Conservation (phyloP, 371 early-diverging fungal species). For the Mortierella sp. region DNA sequence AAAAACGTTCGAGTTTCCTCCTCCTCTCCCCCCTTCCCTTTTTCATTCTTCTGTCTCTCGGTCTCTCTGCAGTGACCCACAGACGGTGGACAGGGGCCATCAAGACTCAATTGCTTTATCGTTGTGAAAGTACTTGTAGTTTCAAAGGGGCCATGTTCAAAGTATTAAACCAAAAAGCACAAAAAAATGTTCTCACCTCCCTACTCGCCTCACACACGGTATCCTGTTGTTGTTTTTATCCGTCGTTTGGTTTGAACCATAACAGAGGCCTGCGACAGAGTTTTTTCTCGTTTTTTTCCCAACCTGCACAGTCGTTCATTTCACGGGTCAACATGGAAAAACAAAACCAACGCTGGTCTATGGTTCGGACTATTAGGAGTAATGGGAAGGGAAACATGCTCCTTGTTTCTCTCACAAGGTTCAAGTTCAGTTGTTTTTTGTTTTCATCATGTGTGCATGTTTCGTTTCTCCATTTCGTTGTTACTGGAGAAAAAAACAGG, state of each 20-base stretch:
- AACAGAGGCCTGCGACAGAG: too few relatives aligned
- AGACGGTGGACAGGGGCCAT: background rate
- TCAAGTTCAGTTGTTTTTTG: background rate
- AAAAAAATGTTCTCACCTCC: conserved; percentile 5
- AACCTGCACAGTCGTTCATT: background rate
- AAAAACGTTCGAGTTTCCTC: background rate
- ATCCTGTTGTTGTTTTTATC: background rate
- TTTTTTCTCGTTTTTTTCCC: background rate
- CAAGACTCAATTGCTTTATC: background rate
- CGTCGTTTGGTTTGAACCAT: background rate
- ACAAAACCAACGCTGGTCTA: background rate
- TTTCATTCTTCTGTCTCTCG: background rate
- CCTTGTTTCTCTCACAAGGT: background rate
- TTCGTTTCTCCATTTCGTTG: background rate
- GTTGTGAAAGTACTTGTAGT: too few relatives aligned
- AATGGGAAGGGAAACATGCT: background rate
- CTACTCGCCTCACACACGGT: too few relatives aligned
- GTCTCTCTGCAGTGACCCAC: conserved; percentile 5
- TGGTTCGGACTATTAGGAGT: background rate
- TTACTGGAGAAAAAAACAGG: background rate
- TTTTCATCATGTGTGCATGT: background rate
- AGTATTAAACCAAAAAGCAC: too few relatives aligned
- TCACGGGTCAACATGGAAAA: too few relatives aligned
- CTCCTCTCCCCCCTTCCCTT: background rate
- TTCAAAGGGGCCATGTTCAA: too few relatives aligned